A percentile compares a stretch with the other conserved stretches of the same genome.
Evolutionary conservation across 352 stramenopile species (phyloP).

Genomic region (Globisporangium perplexum): DNA sequence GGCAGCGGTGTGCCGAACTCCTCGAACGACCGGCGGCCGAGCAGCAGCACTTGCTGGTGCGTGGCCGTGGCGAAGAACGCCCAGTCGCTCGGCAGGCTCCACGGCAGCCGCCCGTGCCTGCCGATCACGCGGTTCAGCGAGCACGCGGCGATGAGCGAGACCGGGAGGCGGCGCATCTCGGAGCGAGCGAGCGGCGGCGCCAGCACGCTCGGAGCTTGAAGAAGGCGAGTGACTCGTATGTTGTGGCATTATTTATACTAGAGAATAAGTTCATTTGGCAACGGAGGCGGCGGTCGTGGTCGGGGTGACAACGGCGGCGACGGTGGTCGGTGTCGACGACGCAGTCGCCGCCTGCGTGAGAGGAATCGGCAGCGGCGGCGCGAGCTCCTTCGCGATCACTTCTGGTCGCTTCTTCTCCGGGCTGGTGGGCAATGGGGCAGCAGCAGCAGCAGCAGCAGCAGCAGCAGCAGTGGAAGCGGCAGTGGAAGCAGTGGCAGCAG

Average conservation of each 20-base stretch:
- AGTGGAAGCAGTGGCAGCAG: not conserved
- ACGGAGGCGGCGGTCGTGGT: too few relatives aligned
- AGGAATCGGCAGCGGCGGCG: constrained; percentile 1
- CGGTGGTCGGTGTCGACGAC: not conserved
- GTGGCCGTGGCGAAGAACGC: constrained; percentile 59
- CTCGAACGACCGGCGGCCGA: constrained; percentile 54
- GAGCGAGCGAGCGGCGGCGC: too few relatives aligned
- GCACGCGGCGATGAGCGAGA: constrained; percentile 65
- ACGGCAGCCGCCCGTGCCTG: constrained; percentile 41
- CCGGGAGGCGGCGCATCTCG: constrained; percentile 17
- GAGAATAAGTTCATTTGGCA: too few relatives aligned
- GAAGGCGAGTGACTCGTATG: too few relatives aligned
- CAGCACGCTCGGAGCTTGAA: too few relatives aligned
- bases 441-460: not conserved
- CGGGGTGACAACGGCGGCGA: not conserved
- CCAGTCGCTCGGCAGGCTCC: constrained; percentile 61
- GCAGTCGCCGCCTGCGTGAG: not conserved
- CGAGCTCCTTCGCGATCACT: constrained; percentile 5
- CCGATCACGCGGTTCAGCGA: constrained; percentile 70
- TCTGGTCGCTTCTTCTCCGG: constrained; percentile 12
- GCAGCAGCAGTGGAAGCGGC: not conserved
- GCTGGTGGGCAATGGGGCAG: not conserved
- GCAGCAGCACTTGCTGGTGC: constrained; percentile 46
- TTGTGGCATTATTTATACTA: constrained; percentile 9
- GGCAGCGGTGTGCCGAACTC: constrained; percentile 41